These are phyloP conservation scores for Leptographium wingfieldii DNA, from an alignment of 2,329 filamentous ascomycete genomes.

Conservation along the genomic window DNA sequence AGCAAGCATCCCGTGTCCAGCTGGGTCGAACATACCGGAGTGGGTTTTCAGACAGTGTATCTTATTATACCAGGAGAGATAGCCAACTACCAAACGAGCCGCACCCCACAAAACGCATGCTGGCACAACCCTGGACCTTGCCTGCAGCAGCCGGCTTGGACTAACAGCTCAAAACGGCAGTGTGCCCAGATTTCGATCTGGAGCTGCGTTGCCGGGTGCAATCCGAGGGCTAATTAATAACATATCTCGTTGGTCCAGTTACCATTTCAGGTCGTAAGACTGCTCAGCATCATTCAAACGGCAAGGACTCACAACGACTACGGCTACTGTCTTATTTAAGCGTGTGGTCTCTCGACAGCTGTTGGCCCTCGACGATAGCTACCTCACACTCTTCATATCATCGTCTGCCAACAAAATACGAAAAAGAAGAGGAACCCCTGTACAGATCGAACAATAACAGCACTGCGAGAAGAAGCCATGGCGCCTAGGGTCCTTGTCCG, in stretches of 20 bases:
- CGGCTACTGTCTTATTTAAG: background rate
- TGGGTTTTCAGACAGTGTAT: background rate
- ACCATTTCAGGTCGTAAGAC: background rate
- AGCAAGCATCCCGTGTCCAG: background rate
- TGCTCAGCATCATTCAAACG: background rate
- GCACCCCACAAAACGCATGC: background rate
- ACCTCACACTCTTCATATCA: background rate
- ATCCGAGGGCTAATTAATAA: background rate
- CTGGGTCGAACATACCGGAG: background rate
- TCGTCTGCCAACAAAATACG: background rate
- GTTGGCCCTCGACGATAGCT: background rate
- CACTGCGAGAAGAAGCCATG: background rate
- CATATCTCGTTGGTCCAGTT: background rate
- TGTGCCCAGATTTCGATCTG: background rate
- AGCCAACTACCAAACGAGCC: background rate
- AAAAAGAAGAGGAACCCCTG: no score
- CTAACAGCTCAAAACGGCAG: background rate
- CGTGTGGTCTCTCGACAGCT: background rate
- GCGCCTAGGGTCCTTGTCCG: slow-evolving; percentile 14
- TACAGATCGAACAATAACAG: background rate
- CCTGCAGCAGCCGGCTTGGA: background rate
- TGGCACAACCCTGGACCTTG: background rate
- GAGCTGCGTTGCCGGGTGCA: background rate
- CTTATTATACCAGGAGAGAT: background rate
- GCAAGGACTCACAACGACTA: background rate